Evolutionary conservation across 2,329 filamentous ascomycete genomes (phyloP).

Genomic region (Xylaria sp.): DNA sequence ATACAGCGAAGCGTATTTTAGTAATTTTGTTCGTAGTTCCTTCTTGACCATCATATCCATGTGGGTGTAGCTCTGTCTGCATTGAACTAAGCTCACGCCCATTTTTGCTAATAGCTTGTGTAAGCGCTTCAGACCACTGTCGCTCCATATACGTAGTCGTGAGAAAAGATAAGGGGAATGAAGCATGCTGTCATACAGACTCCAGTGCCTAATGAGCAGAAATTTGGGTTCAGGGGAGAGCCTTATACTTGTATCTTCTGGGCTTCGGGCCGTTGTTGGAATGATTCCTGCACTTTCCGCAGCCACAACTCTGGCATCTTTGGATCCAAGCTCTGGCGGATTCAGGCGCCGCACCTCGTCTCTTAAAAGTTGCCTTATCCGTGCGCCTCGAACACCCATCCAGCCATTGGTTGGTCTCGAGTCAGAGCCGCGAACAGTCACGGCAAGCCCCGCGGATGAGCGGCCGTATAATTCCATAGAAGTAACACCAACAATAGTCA

Average conservation of each 20-base stretch:
- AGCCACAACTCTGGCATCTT: constrained; percentile 61
- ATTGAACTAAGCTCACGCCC: constrained; percentile 92
- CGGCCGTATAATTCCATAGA: constrained; percentile 91
- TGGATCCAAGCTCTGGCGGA: constrained; percentile 67
- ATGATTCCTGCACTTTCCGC: constrained; percentile 80
- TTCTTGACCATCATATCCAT: constrained; percentile 98
- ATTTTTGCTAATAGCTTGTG: constrained; percentile 97
- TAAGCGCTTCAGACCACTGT: constrained; percentile 82
- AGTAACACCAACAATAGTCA: constrained; percentile 92
- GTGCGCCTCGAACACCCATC: constrained; percentile 81
- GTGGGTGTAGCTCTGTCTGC: constrained; percentile 93
- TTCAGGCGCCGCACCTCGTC: constrained; percentile 96
- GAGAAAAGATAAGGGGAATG: constrained; percentile 95
- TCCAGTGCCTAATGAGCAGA: constrained; percentile 93
- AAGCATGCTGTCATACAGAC: constrained; percentile 96
- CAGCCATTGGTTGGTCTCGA: constrained; percentile 69
- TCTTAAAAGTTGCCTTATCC: constrained; percentile 82
- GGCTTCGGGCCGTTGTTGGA: constrained; percentile 83
- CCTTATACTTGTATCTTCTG: constrained; percentile 89
- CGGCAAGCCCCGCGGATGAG: constrained; percentile 78
- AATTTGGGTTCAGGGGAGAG: constrained; percentile 94
- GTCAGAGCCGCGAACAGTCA: constrained; percentile 61
- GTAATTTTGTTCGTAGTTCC: constrained; percentile 79
- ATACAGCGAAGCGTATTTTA: constrained; percentile 92
- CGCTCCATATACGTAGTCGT: constrained; percentile 91